Base-by-base conservation (phyloP, 2,329 filamentous ascomycete species). In the Diaporthe citriasiana region DNA sequence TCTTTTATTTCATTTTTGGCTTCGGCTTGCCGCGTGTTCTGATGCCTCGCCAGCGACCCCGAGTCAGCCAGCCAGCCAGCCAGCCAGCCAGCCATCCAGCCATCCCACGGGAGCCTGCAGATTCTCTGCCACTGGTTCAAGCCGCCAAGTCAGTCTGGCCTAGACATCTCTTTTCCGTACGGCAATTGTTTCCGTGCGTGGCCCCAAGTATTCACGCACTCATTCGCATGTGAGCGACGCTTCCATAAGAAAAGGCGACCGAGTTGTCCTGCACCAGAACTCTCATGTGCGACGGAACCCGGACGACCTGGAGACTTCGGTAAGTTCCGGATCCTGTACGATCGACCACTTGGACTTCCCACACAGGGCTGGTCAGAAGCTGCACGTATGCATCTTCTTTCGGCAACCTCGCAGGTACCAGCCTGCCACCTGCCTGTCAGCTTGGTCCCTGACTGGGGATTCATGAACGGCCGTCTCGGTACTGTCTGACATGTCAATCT, bases 341-440 rank as follows among this genome's bases (percentile, higher is more conserved):
- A 51, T 51, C 45, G 45, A 38, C 63, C 50, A 10, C 42, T 6
- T 33, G 42, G 25, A 33, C n/a, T 47, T 65, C 59, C 59, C 25
- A 33, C 59, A 47, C 59, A 47, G 59, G 40, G 25, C 27, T 33
- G 42, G 60, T 47, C 45, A 66, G 63, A 50, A 51, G 45, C 60
- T 51, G 60, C 19, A 66, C 13, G 22, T 25, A 27, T n/a, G 63
- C 63, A 50, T 66, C 63, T 51, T 45, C 4, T 38, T 51, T 51
- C 45, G 63, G 63, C 45, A 66, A 50, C 63, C 45, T 66, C 63
- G 30, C 45, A 66, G 60, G 45, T 66, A 66, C 30, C 45, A 40
- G 63, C 63, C 47, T 53, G 63, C 13, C 22, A n/a, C n/a, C n/a
- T n/a, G n/a, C n/a, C 45, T 40, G 47, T 35, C 45, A 68, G 63